Evolutionary conservation across 1,284 basidiomycete genomes (phyloP).

Genomic region (Wallemia mellicola): DNA sequence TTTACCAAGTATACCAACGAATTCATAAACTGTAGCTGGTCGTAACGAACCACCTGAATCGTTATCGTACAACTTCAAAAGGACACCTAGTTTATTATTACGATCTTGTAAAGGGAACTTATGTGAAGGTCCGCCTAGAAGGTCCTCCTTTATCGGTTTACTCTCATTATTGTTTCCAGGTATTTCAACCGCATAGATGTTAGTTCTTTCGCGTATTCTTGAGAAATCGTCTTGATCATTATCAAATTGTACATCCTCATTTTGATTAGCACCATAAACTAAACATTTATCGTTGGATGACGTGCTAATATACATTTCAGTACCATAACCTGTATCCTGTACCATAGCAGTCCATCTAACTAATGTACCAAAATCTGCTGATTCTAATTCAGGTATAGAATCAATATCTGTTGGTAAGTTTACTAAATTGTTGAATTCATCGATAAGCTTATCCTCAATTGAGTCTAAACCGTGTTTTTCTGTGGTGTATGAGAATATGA

Average conservation of each 20-base stretch:
- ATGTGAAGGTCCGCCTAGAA: neutral
- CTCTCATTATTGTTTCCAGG: neutral
- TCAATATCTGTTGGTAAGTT: neutral
- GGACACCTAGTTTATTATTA: neutral
- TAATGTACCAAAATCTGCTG: conserved; percentile 4
- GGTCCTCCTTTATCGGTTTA: neutral
- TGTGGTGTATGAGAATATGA: neutral
- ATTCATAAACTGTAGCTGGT: neutral
- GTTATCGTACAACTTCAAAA: conserved; percentile 1
- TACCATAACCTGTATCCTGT: conserved; percentile 14
- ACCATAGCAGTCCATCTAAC: conserved; percentile 15
- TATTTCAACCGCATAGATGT: neutral
- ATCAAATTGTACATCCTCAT: conserved; percentile 2
- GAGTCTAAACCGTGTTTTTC: neutral
- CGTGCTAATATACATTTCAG: conserved; percentile 11
- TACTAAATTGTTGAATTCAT: neutral
- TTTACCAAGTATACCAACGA: conserved; percentile 1
- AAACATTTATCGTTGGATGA: conserved; percentile 5
- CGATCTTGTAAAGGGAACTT: neutral
- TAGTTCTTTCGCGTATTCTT: neutral
- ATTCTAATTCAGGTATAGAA: neutral
- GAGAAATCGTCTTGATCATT: neutral
- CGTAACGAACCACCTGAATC: neutral
- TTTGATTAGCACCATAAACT: conserved; percentile 8
- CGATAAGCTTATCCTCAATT: neutral